Evolutionary conservation across 352 stramenopile species (phyloP), one percentile per base, ranked within the genome.

Genomic region (Phytophthora rubi): DNA sequence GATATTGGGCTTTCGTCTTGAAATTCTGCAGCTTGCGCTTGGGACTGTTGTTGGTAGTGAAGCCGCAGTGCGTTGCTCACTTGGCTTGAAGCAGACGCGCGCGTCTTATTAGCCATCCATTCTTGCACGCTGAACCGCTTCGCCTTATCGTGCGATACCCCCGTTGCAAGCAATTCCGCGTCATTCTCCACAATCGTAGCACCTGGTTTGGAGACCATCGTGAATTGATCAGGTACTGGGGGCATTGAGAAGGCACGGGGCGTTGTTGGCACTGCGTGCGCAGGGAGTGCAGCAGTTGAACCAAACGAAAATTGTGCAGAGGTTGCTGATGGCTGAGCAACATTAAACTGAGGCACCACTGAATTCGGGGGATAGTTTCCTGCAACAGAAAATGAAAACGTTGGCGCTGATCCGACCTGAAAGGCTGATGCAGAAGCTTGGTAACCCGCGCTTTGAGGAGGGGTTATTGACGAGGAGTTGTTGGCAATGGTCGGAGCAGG

Each of bases 71-170:
- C 59, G 16, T 68, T 65, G 62, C 53, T 77, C 18, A 68, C 45
- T 69, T 83, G 65, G 16, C 45, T 75, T 3, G 74, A 70, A 2
- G 49, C 58, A n/a, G 73, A 83, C 4, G 53, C 30, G 2, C 79
- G 81, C 6, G 75, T 76, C 51, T 92, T 92, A 51, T 56, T 92
- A 2, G 83, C 82, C 59, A 93, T 90, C 83, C 85, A 91, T 55
- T 93, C 82, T 51, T 93, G 80, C 6, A 93, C 86, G 65, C 83
- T 92, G 7, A 92, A 81, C 13, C 68, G 76, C 39, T 73, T 83
- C 0, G 74, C 82, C 47, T 87, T 88, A 30, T 93, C 86, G 42
- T 93, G 86, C 7, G 86, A 92, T 30, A 93, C 86, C 1, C 86
- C 86, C 2, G 77, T 77, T 2, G 79, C 53, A 10, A 90, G 68